phyloP scores from a whole-genome alignment of 495 filamentous ascomycete species.

The Endocarpon pusillum region DNA sequence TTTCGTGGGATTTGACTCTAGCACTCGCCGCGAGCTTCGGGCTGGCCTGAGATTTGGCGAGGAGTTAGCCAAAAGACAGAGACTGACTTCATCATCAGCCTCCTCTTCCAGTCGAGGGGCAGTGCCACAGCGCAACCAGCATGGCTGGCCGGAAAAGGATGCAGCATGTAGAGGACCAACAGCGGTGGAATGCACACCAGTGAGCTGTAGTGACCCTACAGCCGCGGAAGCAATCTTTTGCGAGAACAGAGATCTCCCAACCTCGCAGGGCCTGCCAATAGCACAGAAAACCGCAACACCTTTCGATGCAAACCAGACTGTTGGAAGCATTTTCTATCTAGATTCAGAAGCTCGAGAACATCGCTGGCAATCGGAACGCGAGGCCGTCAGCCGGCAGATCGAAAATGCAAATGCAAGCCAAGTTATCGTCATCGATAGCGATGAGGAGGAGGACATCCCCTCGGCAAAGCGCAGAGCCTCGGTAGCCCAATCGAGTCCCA shows the following conservation, averaged over 20 bases:
- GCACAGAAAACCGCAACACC: conserved; percentile 2
- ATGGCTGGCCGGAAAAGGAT: too few relatives aligned
- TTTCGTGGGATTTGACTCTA: conserved; percentile 28
- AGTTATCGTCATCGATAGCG: conserved; percentile 34
- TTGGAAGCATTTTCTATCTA: conserved; percentile 1
- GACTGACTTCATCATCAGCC: conserved; percentile 1
- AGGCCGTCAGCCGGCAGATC: conserved; percentile 33
- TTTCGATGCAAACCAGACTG: conserved; percentile 4
- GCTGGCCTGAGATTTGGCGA: conserved; percentile 32
- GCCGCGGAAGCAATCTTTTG: conserved; percentile 3
- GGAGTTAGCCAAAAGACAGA: conserved; percentile 23
- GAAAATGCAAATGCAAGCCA: conserved; percentile 28
- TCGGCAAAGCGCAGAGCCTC: too few relatives aligned
- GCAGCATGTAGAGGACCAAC: not conserved
- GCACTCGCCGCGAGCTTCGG: conserved; percentile 25
- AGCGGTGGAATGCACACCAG: conserved; percentile 3
- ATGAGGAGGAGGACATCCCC: conserved; percentile 12
- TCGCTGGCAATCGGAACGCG: conserved; percentile 33
- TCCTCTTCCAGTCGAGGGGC: too few relatives aligned
- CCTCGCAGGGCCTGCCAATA: too few relatives aligned
- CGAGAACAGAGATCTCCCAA: too few relatives aligned
- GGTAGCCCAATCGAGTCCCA: too few relatives aligned
- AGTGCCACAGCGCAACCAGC: too few relatives aligned
- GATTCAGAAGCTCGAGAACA: conserved; percentile 19
- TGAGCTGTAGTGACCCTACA: conserved; percentile 3